Conservation (phyloP, 2,329 filamentous ascomycete species). For the Fusarium sacchari region DNA sequence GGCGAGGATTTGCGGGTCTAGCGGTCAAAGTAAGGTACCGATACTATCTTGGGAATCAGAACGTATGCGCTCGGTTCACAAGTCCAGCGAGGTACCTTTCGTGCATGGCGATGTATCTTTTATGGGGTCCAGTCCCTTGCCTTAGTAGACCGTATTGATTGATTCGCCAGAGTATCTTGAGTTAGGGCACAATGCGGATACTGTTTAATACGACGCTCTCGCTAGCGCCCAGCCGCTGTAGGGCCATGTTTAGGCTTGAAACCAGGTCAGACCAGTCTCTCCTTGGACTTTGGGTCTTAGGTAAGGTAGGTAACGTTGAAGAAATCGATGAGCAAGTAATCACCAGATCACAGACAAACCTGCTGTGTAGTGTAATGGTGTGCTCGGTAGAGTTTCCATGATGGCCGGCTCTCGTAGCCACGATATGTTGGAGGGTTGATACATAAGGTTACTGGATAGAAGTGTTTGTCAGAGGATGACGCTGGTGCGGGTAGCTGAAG, state of each 20-base stretch:
- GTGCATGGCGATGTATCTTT: slow-evolving; percentile 24
- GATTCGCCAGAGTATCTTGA: slow-evolving; percentile 22
- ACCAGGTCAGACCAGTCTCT: slow-evolving; percentile 11
- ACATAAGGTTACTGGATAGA: slow-evolving; percentile 33
- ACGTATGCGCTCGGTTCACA: slow-evolving; percentile 3
- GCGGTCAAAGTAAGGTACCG: slow-evolving; percentile 32
- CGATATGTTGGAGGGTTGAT: slow-evolving; percentile 38
- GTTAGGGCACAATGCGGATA: slow-evolving; percentile 32
- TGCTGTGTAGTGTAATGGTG: slow-evolving; percentile 8
- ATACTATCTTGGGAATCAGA: slow-evolving; percentile 28
- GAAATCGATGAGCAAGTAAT: slow-evolving; percentile 3
- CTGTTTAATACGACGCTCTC: slow-evolving; percentile 38
- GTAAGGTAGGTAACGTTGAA: neutral
- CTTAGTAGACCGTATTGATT: slow-evolving; percentile 29
- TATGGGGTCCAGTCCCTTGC: slow-evolving; percentile 18
- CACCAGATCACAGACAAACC: slow-evolving; percentile 22
- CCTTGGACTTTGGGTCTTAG: slow-evolving; percentile 3
- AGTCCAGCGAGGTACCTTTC: slow-evolving; percentile 22
- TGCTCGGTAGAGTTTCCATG: slow-evolving; percentile 16
- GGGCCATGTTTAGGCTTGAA: slow-evolving; percentile 32
- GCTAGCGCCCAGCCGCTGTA: slow-evolving; percentile 30
- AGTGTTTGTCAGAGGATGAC: slow-evolving; percentile 33
- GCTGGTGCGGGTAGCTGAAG: slow-evolving; percentile 30
- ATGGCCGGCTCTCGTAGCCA: slow-evolving; percentile 21
- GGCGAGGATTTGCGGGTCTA: slow-evolving; percentile 9